Base-by-base conservation (phyloP, 2,329 filamentous ascomycete species). In the Catunica adiposa region DNA sequence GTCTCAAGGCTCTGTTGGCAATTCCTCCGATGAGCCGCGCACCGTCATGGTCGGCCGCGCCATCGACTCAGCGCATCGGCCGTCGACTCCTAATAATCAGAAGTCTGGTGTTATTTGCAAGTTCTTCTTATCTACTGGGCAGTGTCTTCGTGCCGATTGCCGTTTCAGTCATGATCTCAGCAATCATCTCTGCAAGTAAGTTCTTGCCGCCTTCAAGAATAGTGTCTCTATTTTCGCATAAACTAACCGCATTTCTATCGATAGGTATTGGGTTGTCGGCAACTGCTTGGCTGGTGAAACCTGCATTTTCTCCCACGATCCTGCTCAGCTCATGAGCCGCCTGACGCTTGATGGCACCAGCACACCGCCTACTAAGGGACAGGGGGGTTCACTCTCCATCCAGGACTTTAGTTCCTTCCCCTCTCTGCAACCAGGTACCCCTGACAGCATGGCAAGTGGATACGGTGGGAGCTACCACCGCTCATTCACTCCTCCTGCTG, bases 251-350 rank as follows among this genome's bases (percentile, higher is more conserved):
- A 44, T 44, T 3, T 22, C 20, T 17, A 17, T 17, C 20, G 8
- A 23, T 31, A 92, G 86, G 66, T 97, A 97, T 67, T 98, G 89
- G 87, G 77, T 98, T 54, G 88, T 88, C 71, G 92, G 92, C 1
- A 96, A 90, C 64, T 98, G 92, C 66, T 77, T 98, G 34, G 92
- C 92, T 20, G 90, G 92, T 37, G 84, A 89, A 57, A 89, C 88
- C 2, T 98, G 92, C 68, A 87, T 95, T 58, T 98, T 98, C 71
- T 97, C 90, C 14, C 92, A 98, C 68, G 92, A 98, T 63, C 92
- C 92, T 1, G 81, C 89, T 1, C 80, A 88, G 61, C 77, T 96
- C 14, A 81, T 95, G 70, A 88, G 84, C 63, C 86, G 86, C 62
- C 77, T 98, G 60, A 80, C 76, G 31, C 70, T 96, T 14, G 84